These are phyloP conservation scores for Gelatoporia subvermispora DNA, from an alignment of 768 basidiomycete species.

Conservation along the genomic window DNA sequence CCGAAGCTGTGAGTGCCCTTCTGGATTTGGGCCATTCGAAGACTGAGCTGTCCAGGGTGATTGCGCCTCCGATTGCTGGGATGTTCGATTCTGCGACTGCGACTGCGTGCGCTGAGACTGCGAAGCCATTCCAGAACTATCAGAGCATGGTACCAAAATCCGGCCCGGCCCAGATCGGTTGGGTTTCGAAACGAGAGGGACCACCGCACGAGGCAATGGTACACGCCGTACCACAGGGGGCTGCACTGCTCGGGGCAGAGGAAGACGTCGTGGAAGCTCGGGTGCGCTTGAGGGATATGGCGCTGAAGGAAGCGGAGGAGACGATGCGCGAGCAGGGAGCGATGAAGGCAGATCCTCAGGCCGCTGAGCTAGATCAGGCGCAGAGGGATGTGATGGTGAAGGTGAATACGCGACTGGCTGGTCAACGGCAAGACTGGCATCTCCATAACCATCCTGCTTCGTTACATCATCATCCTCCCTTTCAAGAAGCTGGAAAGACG, in stretches of 20 bases:
- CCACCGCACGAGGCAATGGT: not conserved
- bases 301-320: not conserved
- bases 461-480: too few relatives aligned
- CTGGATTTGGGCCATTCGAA: not conserved
- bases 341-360: not conserved
- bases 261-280: not conserved
- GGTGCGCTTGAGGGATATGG: not conserved
- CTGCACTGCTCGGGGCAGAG: not conserved
- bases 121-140: conserved; percentile 39
- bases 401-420: not conserved
- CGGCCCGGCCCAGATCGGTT: conserved; percentile 29
- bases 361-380: conserved; percentile 1
- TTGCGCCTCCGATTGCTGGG: conserved; percentile 1
- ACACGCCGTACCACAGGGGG: not conserved
- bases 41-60: conserved; percentile 9
- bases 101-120: conserved; percentile 13
- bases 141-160: conserved; percentile 54
- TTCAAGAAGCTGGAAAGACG: not conserved
- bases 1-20: not conserved
- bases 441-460: too few relatives aligned
- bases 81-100: not conserved
- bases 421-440: not conserved
- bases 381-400: not conserved
- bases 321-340: not conserved
- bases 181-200: conserved; percentile 2